Evolutionary conservation across 306 rosid species (phyloP), one percentile per base, ranked within the genome.

Genomic region (Pyrus betulifolia): DNA sequence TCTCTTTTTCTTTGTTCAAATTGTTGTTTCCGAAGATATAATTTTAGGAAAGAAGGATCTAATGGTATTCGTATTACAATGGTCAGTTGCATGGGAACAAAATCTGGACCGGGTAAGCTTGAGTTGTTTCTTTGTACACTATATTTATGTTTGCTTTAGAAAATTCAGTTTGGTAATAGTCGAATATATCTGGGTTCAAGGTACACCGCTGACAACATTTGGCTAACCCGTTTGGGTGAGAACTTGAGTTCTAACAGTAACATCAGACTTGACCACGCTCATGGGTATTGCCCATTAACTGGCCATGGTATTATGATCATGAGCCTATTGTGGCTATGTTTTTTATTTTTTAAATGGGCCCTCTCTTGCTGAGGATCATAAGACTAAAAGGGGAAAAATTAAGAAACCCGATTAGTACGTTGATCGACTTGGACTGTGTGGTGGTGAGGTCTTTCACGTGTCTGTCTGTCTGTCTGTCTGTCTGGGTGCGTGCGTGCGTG

Each of bases 101-200:
- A 87, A 84, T 91, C 74, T 91, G 97, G 98, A 89, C 88, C 13
- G 91, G 98, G 98, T 91, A 72, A 85, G 96, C 79, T 72, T 74
- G 67, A 58, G 45, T 40, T 79, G 71, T 68, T 61, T 76, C 65
- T 72, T 42, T 27, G 42, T 66, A 33, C 70, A 38, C 11, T 27
- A 65, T 21, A 30, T 6, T 45, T 22, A 54, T 58, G n/a, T 31
- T 19, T 63, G 68, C 45, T 42, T 76, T 63, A 28, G 42, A 18
- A 59, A 71, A 42, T 65, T 61, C 51, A 73, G n/a, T 81, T 54
- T 44, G 49, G 52, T n/a, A 72, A 25, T 60, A 0, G 45, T 42
- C 12, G 3, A 42, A 42, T 59, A 59, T 59, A 19, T 59, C 15
- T 62, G 17, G 67, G 67, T 62, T 28, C 67, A 62, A 62, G 17